Conservation (phyloP, 2,329 filamentous ascomycete genomes). For the Coniochaeta ligniaria region DNA sequence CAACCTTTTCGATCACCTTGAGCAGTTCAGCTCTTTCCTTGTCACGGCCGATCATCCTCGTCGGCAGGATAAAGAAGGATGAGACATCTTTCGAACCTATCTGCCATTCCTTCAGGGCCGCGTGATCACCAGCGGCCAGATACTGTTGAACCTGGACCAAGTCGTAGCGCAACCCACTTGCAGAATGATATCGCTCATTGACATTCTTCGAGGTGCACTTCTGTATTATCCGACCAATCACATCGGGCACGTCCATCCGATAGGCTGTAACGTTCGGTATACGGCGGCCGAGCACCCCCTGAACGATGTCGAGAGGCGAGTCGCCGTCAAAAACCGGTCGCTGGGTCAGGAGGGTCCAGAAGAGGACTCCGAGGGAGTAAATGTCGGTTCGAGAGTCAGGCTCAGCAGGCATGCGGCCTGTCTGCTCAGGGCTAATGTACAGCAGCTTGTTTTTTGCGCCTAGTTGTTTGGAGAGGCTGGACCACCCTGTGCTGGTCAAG, state of each 20-base stretch:
- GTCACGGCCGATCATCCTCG: constrained; percentile 71
- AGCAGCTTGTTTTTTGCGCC: constrained; percentile 85
- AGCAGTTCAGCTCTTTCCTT: constrained; percentile 65
- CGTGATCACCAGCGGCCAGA: constrained; percentile 65
- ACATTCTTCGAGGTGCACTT: constrained; percentile 90
- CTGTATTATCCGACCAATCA: constrained; percentile 74
- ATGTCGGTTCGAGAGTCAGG: constrained; percentile 91
- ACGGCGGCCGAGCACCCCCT: constrained; percentile 74
- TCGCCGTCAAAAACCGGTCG: constrained; percentile 73
- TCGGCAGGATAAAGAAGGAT: constrained; percentile 83
- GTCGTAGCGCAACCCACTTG: constrained; percentile 79
- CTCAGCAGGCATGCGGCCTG: constrained; percentile 84
- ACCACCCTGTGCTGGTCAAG: constrained; percentile 80
- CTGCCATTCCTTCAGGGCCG: constrained; percentile 64
- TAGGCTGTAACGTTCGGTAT: constrained; percentile 71
- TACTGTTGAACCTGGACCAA: constrained; percentile 66
- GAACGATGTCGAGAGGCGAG: constrained; percentile 82
- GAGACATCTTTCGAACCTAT: constrained; percentile 83
- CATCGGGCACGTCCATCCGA: constrained; percentile 77
- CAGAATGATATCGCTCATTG: constrained; percentile 81
- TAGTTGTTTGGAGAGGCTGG: constrained; percentile 69
- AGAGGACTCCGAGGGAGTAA: constrained; percentile 82
- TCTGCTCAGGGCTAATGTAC: constrained; percentile 92
- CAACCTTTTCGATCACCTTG: constrained; percentile 68
- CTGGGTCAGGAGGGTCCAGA: constrained; percentile 80